These are phyloP conservation scores for Lithospermum erythrorhizon DNA, from an alignment of 257 asterid genomes.

Conservation along the genomic window DNA sequence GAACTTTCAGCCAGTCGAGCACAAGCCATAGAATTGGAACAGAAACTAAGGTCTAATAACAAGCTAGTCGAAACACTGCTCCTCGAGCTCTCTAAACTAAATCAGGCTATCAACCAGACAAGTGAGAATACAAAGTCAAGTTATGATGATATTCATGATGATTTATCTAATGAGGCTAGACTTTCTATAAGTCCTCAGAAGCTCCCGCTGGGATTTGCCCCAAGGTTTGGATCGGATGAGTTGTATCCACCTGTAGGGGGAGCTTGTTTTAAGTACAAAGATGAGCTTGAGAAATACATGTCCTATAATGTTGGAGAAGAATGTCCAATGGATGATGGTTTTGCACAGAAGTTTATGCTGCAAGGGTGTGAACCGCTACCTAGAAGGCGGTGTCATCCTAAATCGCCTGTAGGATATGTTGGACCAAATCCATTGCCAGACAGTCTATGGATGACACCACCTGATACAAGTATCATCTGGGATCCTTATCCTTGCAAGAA, in stretches of 20 bases:
- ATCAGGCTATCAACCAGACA: slow-evolving; percentile 8
- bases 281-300: slow-evolving; percentile 31
- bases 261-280: slow-evolving; percentile 30
- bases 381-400: slow-evolving; percentile 49
- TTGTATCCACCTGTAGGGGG: slow-evolving; percentile 39
- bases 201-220: slow-evolving; percentile 39
- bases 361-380: slow-evolving; percentile 57
- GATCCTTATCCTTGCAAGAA: slow-evolving; percentile 49
- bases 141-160: slow-evolving; percentile 18
- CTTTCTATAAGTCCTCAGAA: slow-evolving; percentile 35
- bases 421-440: slow-evolving; percentile 37
- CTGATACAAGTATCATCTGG: slow-evolving; percentile 40
- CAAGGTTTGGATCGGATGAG: slow-evolving; percentile 21
- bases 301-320: slow-evolving; percentile 27
- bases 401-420: slow-evolving; percentile 23
- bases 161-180: slow-evolving; percentile 26
- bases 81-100: slow-evolving; percentile 19
- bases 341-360: slow-evolving; percentile 35
- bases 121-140: neutral
- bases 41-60: slow-evolving; percentile 26
- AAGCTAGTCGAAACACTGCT: slow-evolving; percentile 16
- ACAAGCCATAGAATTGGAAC: slow-evolving; percentile 16
- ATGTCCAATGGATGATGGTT: slow-evolving; percentile 44
- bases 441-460: slow-evolving; percentile 41
- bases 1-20: slow-evolving; percentile 7